phyloP scores from a whole-genome alignment of 495 filamentous ascomycete genomes.

The Patellaria atrata region DNA sequence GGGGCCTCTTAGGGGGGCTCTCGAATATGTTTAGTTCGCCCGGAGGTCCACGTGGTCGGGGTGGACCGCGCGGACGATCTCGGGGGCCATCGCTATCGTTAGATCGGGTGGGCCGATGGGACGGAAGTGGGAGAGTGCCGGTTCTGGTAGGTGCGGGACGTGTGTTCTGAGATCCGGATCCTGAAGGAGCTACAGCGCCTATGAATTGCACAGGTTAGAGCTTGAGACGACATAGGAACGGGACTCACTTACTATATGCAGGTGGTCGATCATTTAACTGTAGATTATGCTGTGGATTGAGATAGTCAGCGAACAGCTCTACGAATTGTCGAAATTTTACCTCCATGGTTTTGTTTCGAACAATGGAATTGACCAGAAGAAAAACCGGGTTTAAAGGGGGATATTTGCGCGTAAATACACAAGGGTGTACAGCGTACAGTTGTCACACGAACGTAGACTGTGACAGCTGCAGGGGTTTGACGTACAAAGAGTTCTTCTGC shows the following conservation, averaged over 20 bases:
- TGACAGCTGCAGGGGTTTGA: constrained; percentile 17
- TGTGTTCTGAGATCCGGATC: no score
- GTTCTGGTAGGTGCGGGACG: constrained; percentile 14
- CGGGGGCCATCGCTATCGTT: constrained; percentile 29
- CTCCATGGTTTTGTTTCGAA: constrained; percentile 20
- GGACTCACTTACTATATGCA: constrained; percentile 13
- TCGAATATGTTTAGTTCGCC: constrained; percentile 32
- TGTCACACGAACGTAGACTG: no score
- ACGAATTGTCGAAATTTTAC: constrained; percentile 22
- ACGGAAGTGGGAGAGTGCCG: constrained; percentile 16
- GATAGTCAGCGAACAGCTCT: constrained; percentile 27
- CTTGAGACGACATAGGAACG: no score
- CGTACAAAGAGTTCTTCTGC: constrained; percentile 85
- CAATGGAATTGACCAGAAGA: no score
- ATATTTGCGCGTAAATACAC: no score
- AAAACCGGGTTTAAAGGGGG: no score
- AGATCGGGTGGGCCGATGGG: constrained; percentile 22
- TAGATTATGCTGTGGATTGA: constrained; percentile 24
- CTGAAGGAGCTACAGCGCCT: no score
- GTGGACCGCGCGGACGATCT: constrained; percentile 13
- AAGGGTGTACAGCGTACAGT: no score
- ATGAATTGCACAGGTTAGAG: no score
- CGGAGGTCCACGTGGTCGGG: constrained; percentile 23
- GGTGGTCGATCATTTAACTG: constrained; percentile 23
- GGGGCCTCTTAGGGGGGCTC: constrained; percentile 28